A percentile compares a stretch with the other conserved stretches of the same genome.
Conservation (phyloP, 1,284 basidiomycete species). For the Dichomitus squalens region DNA sequence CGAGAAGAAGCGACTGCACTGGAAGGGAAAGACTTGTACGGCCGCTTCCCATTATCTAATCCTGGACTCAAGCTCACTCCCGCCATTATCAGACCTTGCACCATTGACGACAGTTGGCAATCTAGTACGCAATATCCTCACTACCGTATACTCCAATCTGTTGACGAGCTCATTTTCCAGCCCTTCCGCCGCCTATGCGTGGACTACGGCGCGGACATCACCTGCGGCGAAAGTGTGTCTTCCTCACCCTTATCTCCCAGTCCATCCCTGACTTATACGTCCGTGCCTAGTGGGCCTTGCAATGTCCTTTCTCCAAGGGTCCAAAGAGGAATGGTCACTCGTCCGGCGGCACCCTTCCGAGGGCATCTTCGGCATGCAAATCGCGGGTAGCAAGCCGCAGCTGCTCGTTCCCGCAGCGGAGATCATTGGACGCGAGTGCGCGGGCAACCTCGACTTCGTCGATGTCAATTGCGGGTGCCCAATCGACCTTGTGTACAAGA, state of each 20-base stretch:
- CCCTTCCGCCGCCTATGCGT: constrained; percentile 93
- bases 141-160: neutral
- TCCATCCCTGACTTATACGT: neutral
- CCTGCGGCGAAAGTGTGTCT: constrained; percentile 85
- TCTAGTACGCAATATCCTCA: constrained; percentile 59
- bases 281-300: constrained; percentile 72
- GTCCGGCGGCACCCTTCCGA: constrained; percentile 89
- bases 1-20: constrained; percentile 89
- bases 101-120: constrained; percentile 97
- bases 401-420: constrained; percentile 86
- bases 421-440: constrained; percentile 71
- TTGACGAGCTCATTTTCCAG: constrained; percentile 39
- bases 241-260: neutral
- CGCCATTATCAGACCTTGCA: constrained; percentile 70
- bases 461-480: constrained; percentile 98
- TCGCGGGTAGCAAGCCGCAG: constrained; percentile 78
- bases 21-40: constrained; percentile 87
- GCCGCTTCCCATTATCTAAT: constrained; percentile 1
- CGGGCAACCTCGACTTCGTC: constrained; percentile 80
- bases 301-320: constrained; percentile 79
- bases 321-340: constrained; percentile 90
- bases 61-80: neutral
- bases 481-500: constrained; percentile 94
- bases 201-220: constrained; percentile 90
- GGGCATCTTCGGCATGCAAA: constrained; percentile 88